A percentile compares a stretch with the other conserved stretches of the same genome.
Evolutionary conservation across 257 asterid genomes (phyloP).

Genomic region (Solanum sparsipilum): DNA sequence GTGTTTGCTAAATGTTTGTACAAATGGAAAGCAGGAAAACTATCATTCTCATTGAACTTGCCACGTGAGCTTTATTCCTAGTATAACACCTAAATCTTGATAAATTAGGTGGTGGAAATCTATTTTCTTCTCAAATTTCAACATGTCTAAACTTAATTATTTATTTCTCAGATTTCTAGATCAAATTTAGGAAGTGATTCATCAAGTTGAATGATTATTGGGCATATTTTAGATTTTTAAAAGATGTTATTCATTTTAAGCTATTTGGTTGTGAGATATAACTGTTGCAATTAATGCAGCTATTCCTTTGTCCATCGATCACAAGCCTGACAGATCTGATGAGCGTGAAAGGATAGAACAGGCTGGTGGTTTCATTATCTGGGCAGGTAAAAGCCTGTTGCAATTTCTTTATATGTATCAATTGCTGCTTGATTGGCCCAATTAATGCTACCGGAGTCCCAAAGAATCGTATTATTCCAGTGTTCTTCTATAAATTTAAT

Average conservation of each 20-base stretch:
- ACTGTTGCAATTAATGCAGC: constrained; percentile 31
- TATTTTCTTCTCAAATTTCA: background rate
- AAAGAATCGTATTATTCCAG: background rate
- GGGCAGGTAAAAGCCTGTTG: constrained; percentile 51
- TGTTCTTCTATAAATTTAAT: background rate
- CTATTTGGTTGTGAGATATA: background rate
- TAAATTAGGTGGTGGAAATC: background rate
- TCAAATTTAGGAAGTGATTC: background rate
- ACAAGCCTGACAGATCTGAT: constrained; percentile 81
- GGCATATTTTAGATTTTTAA: background rate
- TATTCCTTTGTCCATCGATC: constrained; percentile 66
- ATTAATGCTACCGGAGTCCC: background rate
- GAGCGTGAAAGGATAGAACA: constrained; percentile 81
- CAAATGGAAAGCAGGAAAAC: background rate
- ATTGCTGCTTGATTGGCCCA: background rate
- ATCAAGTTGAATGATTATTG: background rate
- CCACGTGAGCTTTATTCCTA: background rate
- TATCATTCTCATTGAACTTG: background rate
- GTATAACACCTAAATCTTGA: background rate
- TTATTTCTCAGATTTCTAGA: background rate
- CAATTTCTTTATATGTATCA: background rate
- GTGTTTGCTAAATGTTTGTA: background rate
- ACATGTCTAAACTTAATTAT: background rate
- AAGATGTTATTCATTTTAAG: background rate
- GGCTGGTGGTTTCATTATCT: constrained; percentile 70